These are phyloP conservation scores for Penicillium sp. DNA, from an alignment of 2,329 filamentous ascomycete species.

Conservation along the genomic window DNA sequence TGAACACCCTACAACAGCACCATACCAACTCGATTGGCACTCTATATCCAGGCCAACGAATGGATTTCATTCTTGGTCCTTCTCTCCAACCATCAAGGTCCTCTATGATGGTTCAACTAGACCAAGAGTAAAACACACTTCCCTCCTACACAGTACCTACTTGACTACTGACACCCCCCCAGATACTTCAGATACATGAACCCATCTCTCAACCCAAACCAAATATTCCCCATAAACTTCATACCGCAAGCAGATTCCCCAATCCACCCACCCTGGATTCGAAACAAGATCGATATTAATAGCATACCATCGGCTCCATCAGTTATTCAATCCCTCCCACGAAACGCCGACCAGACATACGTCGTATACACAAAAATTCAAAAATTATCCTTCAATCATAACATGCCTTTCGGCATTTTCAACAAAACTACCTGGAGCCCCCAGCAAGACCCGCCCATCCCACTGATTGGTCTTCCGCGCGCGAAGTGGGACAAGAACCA, in stretches of 20 bases:
- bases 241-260: not conserved
- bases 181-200: conserved; percentile 49
- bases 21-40: conserved; percentile 39
- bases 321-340: conserved; percentile 29
- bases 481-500: conserved; percentile 46
- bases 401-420: conserved; percentile 49
- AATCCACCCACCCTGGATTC: not conserved
- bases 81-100: conserved; percentile 13
- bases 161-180: not conserved
- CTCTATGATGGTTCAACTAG: conserved; percentile 34
- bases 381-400: conserved; percentile 44
- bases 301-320: conserved; percentile 25
- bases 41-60: conserved; percentile 47
- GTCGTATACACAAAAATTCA: conserved; percentile 50
- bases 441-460: conserved; percentile 34
- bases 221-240: conserved; percentile 36
- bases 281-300: conserved; percentile 27
- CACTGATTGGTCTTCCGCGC: conserved; percentile 37
- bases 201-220: conserved; percentile 40
- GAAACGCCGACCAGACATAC: conserved; percentile 40
- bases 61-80: conserved; percentile 40
- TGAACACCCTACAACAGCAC: conserved; percentile 21
- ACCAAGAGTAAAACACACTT: conserved; percentile 35
- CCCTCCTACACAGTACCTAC: not conserved
- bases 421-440: conserved; percentile 49